phyloP scores from a whole-genome alignment of 2,329 filamentous ascomycete species.

The Arthrinium puccinioides region DNA sequence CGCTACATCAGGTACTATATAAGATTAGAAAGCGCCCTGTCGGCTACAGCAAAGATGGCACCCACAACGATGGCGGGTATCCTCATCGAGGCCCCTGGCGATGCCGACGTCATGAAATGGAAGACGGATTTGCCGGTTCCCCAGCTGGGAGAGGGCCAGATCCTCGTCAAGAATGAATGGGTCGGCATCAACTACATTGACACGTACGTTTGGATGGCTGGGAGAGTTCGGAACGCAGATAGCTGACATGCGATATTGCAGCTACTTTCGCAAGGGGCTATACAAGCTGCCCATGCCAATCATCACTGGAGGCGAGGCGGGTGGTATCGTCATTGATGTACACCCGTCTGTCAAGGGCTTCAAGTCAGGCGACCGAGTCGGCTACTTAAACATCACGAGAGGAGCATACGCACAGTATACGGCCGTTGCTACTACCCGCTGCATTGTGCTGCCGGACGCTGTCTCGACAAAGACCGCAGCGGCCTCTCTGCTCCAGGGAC shows the following conservation, averaged over 20 bases:
- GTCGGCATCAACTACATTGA: slow-evolving; percentile 87
- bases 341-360: slow-evolving; percentile 43
- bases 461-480: slow-evolving; percentile 57
- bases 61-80: slow-evolving; percentile 65
- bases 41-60: no score
- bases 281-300: slow-evolving; percentile 67
- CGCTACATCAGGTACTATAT: no score
- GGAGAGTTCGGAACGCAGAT: no score
- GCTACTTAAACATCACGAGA: slow-evolving; percentile 46
- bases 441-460: slow-evolving; percentile 56
- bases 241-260: slow-evolving; percentile 18
- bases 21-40: no score
- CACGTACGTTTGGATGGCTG: slow-evolving; percentile 54
- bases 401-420: slow-evolving; percentile 52
- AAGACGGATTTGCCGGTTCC: slow-evolving; percentile 67
- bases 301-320: slow-evolving; percentile 72
- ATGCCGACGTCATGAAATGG: slow-evolving; percentile 63
- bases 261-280: slow-evolving; percentile 79
- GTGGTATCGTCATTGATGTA: slow-evolving; percentile 60
- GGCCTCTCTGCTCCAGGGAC: slow-evolving; percentile 68
- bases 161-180: slow-evolving; percentile 75
- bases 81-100: slow-evolving; percentile 64
- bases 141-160: slow-evolving; percentile 56
- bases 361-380: slow-evolving; percentile 61
- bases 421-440: slow-evolving; percentile 42